phyloP scores from a whole-genome alignment of 1,139 yeast genomes.

The Geotrichum siamense region DNA sequence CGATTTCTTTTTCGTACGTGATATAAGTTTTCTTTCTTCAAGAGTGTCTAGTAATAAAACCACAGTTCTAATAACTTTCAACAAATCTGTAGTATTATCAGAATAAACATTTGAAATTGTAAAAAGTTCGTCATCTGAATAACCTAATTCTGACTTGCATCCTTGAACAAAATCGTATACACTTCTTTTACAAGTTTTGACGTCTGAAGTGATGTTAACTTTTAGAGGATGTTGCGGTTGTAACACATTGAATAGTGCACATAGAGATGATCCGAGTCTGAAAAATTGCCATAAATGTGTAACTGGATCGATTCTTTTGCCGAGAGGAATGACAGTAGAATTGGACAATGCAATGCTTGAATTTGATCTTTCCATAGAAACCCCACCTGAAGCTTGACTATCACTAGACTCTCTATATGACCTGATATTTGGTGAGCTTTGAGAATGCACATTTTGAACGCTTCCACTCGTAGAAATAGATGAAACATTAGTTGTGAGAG shows the following conservation, averaged over 20 bases:
- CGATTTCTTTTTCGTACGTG: slow-evolving; percentile 17
- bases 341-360: slow-evolving; percentile 13
- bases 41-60: slow-evolving; percentile 47
- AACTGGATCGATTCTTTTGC: slow-evolving; percentile 63
- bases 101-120: slow-evolving; percentile 86
- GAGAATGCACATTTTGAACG: slow-evolving; percentile 4
- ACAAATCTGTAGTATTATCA: slow-evolving; percentile 69
- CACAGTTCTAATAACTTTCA: slow-evolving; percentile 68
- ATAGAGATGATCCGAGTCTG: slow-evolving; percentile 88
- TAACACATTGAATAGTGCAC: slow-evolving; percentile 68
- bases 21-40: slow-evolving; percentile 25
- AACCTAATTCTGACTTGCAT: slow-evolving; percentile 67
- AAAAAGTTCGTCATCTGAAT: slow-evolving; percentile 76
- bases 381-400: slow-evolving; percentile 5
- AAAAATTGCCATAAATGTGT: slow-evolving; percentile 83
- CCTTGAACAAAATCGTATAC: slow-evolving; percentile 88
- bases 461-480: background rate
- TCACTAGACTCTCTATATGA: slow-evolving; percentile 14
- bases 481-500: slow-evolving; percentile 10
- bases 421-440: slow-evolving; percentile 9
- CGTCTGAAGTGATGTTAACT: slow-evolving; percentile 45
- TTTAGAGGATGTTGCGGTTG: slow-evolving; percentile 34
- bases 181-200: slow-evolving; percentile 78
- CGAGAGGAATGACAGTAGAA: slow-evolving; percentile 23
- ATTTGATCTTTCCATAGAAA: slow-evolving; percentile 7